Evolutionary conservation across 371 early-diverging fungal species (phyloP), one percentile per base, ranked within the genome.

Genomic region (Actinomortierella wolfii): DNA sequence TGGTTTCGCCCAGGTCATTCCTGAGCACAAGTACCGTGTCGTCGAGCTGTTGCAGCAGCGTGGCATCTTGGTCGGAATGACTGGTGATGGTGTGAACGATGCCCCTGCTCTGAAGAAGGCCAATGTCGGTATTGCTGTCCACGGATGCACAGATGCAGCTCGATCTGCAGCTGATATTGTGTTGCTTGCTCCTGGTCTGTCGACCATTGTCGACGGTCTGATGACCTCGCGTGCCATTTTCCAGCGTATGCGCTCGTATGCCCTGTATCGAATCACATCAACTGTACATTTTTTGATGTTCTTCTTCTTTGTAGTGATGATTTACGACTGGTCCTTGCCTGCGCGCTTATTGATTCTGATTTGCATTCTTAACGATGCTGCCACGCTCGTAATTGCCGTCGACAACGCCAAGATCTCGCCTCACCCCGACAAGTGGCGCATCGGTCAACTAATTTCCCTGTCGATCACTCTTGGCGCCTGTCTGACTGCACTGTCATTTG

Each of bases 1-100:
- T 68, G 96, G 96, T 17, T 97, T 98, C 76, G 97, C 95, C 11
- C 94, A 95, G 77, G 96, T 96, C 29, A 92, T 90, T 74, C 96
- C 99, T 14, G 97, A 97, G 78, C 95, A 96, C 85, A 97, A 97
- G 78, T 88, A 92, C 65, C 90, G 91, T 61, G 93, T 98, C 20
- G 95, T 98, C 2, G 89, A 91, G 68, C 80, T 95, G n/a, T 78
- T 95, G 20, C 91, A 94, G 73, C 77, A 80, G 57, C 77, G 77
- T 44, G 86, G 85, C 4, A 70, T 85, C 48, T 73, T 91, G 29
- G 96, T 95, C 18, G 91, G 88, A 50, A 94, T 95, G 94, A 94
- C 95, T 9, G 86, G 85, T 25, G 95, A 95, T 76, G 95, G 95
- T 66, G 93, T 94, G 41, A 96, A 95, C 66, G 97, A 97, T 77